Percentiles rank a stretch among this genome's conserved stretches.
Evolutionary conservation across 1,139 yeast species (phyloP).

Genomic region (Suhomyces wounanorum): DNA sequence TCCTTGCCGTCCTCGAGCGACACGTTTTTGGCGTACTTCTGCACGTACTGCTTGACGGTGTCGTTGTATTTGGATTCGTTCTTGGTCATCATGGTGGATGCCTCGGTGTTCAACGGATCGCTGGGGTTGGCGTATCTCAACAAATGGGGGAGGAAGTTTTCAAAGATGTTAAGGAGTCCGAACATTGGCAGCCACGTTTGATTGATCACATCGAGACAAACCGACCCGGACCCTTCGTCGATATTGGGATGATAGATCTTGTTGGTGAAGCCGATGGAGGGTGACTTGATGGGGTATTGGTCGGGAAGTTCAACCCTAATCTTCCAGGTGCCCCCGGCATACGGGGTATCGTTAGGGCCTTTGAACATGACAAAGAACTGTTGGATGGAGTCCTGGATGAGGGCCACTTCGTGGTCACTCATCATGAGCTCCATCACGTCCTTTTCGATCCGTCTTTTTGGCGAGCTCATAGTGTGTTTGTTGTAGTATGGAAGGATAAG

Average conservation of each 20-base stretch:
- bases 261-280: slow-evolving; percentile 91
- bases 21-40: slow-evolving; percentile 60
- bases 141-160: slow-evolving; percentile 89
- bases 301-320: slow-evolving; percentile 93
- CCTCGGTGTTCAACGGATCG: slow-evolving; percentile 92
- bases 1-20: slow-evolving; percentile 38
- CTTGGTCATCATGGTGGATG: slow-evolving; percentile 76
- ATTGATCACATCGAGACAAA: slow-evolving; percentile 93
- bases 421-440: slow-evolving; percentile 97
- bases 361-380: slow-evolving; percentile 83
- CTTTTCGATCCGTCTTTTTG: slow-evolving; percentile 89
- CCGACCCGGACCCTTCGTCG: slow-evolving; percentile 88
- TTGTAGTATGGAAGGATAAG: not conserved
- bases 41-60: slow-evolving; percentile 73
- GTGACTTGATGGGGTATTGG: slow-evolving; percentile 93
- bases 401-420: slow-evolving; percentile 90
- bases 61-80: slow-evolving; percentile 69
- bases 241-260: slow-evolving; percentile 94
- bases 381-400: slow-evolving; percentile 87
- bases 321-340: slow-evolving; percentile 89
- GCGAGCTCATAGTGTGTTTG: slow-evolving; percentile 52
- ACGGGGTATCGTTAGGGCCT: slow-evolving; percentile 90
- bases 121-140: slow-evolving; percentile 91
- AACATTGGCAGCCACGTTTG: slow-evolving; percentile 99
- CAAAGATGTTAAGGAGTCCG: slow-evolving; percentile 87